These are phyloP conservation scores for Fremontodendron californicum DNA, from an alignment of 345 rosid species.

Conservation along the genomic window DNA sequence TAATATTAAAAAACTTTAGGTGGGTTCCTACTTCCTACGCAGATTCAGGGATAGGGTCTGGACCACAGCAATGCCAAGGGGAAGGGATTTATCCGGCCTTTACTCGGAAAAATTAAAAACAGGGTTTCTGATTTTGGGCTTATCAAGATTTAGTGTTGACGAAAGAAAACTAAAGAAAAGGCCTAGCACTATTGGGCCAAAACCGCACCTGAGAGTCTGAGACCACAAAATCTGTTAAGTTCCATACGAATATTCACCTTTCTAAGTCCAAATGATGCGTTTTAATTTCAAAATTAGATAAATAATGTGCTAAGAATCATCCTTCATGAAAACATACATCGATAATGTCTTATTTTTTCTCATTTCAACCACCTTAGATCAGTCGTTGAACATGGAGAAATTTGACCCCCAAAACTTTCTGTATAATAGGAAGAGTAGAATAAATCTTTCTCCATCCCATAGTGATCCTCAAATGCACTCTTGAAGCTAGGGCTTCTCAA, in stretches of 20 bases:
- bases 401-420: slow-evolving; percentile 52
- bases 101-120: not conserved
- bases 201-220: too few relatives aligned
- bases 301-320: not conserved
- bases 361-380: slow-evolving; percentile 61
- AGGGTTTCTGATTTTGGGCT: not conserved
- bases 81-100: too few relatives aligned
- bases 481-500: slow-evolving; percentile 71
- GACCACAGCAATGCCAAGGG: too few relatives aligned
- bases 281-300: not conserved
- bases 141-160: not conserved
- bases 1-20: too few relatives aligned
- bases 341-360: not conserved
- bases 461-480: slow-evolving; percentile 50
- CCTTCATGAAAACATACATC: not conserved
- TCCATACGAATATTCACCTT: not conserved
- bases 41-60: too few relatives aligned
- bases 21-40: too few relatives aligned
- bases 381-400: slow-evolving; percentile 67
- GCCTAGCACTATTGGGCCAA: not conserved
- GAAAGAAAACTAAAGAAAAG: not conserved
- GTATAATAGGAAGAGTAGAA: slow-evolving; percentile 41
- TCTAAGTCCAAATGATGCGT: not conserved
- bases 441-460: slow-evolving; percentile 43
- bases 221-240: not conserved